Evolutionary conservation across 176 grass and related monocot genomes (phyloP), one percentile per base, ranked within the genome.

Genomic region (Sorghum bicolor): DNA sequence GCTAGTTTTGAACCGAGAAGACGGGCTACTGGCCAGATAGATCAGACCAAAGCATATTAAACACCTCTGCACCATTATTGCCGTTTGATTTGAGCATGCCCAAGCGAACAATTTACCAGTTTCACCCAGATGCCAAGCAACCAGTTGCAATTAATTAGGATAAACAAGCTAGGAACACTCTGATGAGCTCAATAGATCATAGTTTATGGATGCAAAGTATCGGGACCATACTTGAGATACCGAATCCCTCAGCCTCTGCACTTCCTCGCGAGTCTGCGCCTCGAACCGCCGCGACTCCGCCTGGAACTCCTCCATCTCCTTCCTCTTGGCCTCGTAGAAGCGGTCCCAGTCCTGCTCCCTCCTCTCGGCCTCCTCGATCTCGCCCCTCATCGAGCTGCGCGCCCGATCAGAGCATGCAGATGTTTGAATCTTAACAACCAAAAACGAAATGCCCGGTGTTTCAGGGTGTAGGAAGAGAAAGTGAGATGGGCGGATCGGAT

Each of bases 301-400:
- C 67, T 62, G 87, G 83, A 91, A 97, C 79, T 90, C 86, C 80
- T 87, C 92, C 90, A 94, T 92, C 82, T 94, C 92, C 61, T 84
- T 88, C 67, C 80, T 89, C 81, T 89, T 92, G 72, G 62, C 70
- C 61, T 85, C 61, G 60, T 87, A 94, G 80, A 92, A 94, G 47
- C 74, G 55, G 82, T 92, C 92, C 92, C 90, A 83, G 33, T 92
- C 74, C 55, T 80, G 87, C 76, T 89, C 92, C 80, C 48, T 88
- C 58, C 37, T 52, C 57, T 85, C 68, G 38, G 85, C 85, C 83
- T 92, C 94, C 74, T 94, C 92, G 70, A 85, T 92, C 82, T 87
- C 86, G 43, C 69, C 17, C 76, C 83, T 94, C 72, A 94, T 84
- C 34, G 72, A 82, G 75, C 92, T 94, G 64, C 72, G 70, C 73